Evolutionary conservation across 352 stramenopile genomes (phyloP).

Genomic region (Phytophthora capsici): DNA sequence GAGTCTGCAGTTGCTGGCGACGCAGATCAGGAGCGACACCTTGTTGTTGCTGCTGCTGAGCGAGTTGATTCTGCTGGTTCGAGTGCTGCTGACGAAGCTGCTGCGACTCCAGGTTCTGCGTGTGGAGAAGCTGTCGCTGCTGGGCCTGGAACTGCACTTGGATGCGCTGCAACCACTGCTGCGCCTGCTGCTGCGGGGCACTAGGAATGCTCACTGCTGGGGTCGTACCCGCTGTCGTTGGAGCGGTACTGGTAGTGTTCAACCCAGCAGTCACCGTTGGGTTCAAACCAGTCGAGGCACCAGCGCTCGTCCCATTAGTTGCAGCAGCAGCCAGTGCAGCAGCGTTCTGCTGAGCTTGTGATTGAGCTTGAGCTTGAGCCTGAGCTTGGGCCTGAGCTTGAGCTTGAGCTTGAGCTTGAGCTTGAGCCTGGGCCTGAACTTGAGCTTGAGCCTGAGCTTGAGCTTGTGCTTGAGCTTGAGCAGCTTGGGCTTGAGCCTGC

Average conservation of each 20-base stretch:
- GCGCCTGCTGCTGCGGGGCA: slow-evolving; percentile 68
- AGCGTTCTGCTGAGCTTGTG: slow-evolving; percentile 20
- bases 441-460: slow-evolving; percentile 38
- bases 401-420: slow-evolving; percentile 24
- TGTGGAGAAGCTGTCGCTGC: slow-evolving; percentile 71
- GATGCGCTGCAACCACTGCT: slow-evolving; percentile 84
- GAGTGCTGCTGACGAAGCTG: slow-evolving; percentile 79
- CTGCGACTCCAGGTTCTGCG: slow-evolving; percentile 82
- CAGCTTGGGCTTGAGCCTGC: slow-evolving; percentile 37
- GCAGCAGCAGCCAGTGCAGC: slow-evolving; percentile 29
- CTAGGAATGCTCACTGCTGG: slow-evolving; percentile 39
- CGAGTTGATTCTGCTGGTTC: slow-evolving; percentile 77
- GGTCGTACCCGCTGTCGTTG: slow-evolving; percentile 30
- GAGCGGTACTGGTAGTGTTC: slow-evolving; percentile 30
- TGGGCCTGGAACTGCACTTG: slow-evolving; percentile 86
- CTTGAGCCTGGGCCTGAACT: slow-evolving; percentile 34
- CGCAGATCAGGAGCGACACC: slow-evolving; percentile 61
- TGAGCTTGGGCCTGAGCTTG: slow-evolving; percentile 34
- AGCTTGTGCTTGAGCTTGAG: slow-evolving; percentile 42
- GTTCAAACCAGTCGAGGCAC: slow-evolving; percentile 37
- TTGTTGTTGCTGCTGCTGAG: slow-evolving; percentile 75
- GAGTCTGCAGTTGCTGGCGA: slow-evolving; percentile 72
- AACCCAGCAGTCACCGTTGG: slow-evolving; percentile 35
- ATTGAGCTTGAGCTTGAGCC: slow-evolving; percentile 27
- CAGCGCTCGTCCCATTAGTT: slow-evolving; percentile 22